phyloP scores from a whole-genome alignment of 2,329 filamentous ascomycete genomes.

The Trichoderma atroviride region DNA sequence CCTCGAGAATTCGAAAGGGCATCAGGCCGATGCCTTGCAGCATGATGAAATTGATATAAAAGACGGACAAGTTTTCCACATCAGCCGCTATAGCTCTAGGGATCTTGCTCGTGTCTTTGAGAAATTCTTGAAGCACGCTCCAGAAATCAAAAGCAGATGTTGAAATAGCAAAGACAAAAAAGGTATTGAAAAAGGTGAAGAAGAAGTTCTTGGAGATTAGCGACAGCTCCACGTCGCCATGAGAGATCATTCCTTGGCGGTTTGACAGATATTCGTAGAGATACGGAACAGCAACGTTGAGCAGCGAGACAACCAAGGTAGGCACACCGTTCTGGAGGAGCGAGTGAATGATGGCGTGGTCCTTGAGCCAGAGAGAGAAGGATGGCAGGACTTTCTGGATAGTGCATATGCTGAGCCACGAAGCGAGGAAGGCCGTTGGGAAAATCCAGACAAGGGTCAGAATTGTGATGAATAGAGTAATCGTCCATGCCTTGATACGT shows the following conservation, averaged over 20 bases:
- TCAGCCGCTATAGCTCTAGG: constrained; percentile 75
- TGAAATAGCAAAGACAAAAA: constrained; percentile 89
- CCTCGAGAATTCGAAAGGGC: constrained; percentile 86
- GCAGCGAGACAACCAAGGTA: constrained; percentile 79
- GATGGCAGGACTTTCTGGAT: constrained; percentile 73
- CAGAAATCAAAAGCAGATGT: constrained; percentile 79
- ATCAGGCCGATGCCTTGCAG: constrained; percentile 92
- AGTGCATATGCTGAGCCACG: constrained; percentile 77
- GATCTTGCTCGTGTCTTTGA: constrained; percentile 78
- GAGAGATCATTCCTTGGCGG: constrained; percentile 91
- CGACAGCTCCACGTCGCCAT: constrained; percentile 90
- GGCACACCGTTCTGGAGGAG: constrained; percentile 87
- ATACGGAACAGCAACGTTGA: constrained; percentile 89
- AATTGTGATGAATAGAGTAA: constrained; percentile 80
- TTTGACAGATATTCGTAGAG: constrained; percentile 93
- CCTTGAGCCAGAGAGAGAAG: constrained; percentile 67
- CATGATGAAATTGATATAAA: constrained; percentile 93
- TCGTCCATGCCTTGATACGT: constrained; percentile 76
- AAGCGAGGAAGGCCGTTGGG: constrained; percentile 77
- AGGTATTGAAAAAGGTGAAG: constrained; percentile 99
- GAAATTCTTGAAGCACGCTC: constrained; percentile 69
- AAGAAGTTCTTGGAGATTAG: constrained; percentile 99
- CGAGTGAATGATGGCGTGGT: constrained; percentile 70
- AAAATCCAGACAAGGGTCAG: constrained; percentile 88
- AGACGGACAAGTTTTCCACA: constrained; percentile 73